A percentile compares a stretch with the other conserved stretches of the same genome.
Evolutionary conservation across 176 grass and related monocot genomes (phyloP).

Genomic region (Lolium multiflorum): DNA sequence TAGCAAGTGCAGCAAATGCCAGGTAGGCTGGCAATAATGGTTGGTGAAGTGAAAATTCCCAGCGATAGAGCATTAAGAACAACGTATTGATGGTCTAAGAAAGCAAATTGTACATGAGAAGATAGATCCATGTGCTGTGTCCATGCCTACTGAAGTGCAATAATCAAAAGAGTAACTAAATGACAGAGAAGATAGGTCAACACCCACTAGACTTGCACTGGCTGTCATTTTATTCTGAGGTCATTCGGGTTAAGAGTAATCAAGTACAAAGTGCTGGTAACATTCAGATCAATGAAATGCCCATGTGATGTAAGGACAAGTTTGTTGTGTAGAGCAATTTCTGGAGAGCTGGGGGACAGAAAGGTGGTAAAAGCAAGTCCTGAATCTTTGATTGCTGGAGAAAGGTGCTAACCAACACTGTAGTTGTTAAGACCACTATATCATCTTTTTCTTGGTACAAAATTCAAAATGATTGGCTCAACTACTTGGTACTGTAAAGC

Average conservation of each 20-base stretch:
- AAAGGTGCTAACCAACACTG: slow-evolving; percentile 13
- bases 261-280: not conserved
- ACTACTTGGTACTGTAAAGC: slow-evolving; percentile 37
- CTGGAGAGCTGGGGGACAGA: slow-evolving; percentile 41
- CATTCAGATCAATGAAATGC: slow-evolving; percentile 18
- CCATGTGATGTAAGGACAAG: slow-evolving; percentile 13
- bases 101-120: not conserved
- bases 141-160: slow-evolving; percentile 10
- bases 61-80: not conserved
- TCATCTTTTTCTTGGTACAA: slow-evolving; percentile 39
- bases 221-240: not conserved
- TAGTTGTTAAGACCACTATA: slow-evolving; percentile 39
- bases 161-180: not conserved
- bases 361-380: slow-evolving; percentile 39
- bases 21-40: slow-evolving; percentile 16
- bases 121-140: slow-evolving; percentile 23
- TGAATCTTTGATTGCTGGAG: slow-evolving; percentile 27
- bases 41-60: not conserved
- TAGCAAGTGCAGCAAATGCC: slow-evolving; percentile 12
- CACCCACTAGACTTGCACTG: slow-evolving; percentile 1
- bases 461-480: slow-evolving; percentile 22
- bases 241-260: not conserved
- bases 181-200: slow-evolving; percentile 1
- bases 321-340: slow-evolving; percentile 30
- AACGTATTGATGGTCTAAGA: not conserved